These are phyloP conservation scores for Pseudoneurospora amorphoporcata DNA, from an alignment of 495 filamentous ascomycete species.

Conservation along the genomic window DNA sequence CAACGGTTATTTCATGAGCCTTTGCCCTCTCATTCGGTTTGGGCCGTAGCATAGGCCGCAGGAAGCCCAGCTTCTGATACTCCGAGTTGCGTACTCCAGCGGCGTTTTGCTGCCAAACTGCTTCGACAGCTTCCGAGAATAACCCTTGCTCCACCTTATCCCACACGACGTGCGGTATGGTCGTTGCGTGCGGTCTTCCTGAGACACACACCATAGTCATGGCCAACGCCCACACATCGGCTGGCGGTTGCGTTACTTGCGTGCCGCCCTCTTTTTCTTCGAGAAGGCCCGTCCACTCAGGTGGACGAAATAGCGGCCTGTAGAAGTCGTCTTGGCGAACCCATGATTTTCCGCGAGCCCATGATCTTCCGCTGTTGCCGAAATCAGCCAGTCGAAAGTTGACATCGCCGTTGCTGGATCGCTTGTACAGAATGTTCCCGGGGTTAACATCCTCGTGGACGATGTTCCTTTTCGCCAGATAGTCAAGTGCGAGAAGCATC, in stretches of 20 bases:
- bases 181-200: background rate
- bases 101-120: background rate
- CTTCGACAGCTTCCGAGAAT: background rate
- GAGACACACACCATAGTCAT: background rate
- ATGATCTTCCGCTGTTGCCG: background rate
- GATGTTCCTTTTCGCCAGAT: background rate
- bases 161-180: background rate
- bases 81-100: background rate
- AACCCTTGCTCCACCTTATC: background rate
- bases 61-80: background rate
- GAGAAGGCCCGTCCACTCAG: background rate
- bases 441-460: background rate
- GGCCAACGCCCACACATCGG: background rate
- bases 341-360: background rate
- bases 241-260: background rate
- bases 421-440: background rate
- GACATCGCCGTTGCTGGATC: background rate
- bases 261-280: background rate
- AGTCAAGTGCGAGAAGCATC: background rate
- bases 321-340: background rate
- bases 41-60: background rate
- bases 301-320: background rate
- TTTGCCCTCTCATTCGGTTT: background rate
- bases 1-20: background rate
- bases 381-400: background rate